Evolutionary conservation across 768 basidiomycete species (phyloP).

Genomic region (Tylopilus plumbeoviolaceoides): DNA sequence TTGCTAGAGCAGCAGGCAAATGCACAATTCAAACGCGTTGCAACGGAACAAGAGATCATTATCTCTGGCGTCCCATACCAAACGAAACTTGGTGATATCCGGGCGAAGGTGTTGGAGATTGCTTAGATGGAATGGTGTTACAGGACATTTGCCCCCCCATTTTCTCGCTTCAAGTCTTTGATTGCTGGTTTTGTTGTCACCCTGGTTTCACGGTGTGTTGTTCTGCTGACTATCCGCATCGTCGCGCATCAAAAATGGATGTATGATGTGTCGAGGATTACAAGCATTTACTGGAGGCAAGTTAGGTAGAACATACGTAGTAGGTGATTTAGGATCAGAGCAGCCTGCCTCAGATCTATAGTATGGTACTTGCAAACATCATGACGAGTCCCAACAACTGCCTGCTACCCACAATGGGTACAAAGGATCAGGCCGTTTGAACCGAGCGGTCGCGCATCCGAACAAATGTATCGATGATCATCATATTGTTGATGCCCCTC

Average conservation of each 20-base stretch:
- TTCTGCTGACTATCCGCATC: too few relatives aligned
- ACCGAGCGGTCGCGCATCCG: conserved; percentile 25
- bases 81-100: background rate
- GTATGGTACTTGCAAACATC: too few relatives aligned
- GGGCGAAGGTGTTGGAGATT: background rate
- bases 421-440: background rate
- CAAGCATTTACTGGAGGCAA: background rate
- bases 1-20: conserved; percentile 1
- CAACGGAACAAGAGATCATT: conserved; percentile 1
- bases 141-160: too few relatives aligned
- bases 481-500: conserved; percentile 64
- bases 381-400: background rate
- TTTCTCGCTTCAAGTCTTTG: too few relatives aligned
- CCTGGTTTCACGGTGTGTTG: too few relatives aligned
- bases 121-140: background rate
- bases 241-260: too few relatives aligned
- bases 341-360: too few relatives aligned
- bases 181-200: too few relatives aligned
- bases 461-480: conserved; percentile 56
- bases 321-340: conserved; percentile 6
- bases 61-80: background rate
- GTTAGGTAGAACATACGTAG: conserved; percentile 4
- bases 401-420: background rate
- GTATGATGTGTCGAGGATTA: too few relatives aligned
- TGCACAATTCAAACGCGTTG: background rate